phyloP scores from a whole-genome alignment of 2,329 filamentous ascomycete species.

The Botryotinia calthae region DNA sequence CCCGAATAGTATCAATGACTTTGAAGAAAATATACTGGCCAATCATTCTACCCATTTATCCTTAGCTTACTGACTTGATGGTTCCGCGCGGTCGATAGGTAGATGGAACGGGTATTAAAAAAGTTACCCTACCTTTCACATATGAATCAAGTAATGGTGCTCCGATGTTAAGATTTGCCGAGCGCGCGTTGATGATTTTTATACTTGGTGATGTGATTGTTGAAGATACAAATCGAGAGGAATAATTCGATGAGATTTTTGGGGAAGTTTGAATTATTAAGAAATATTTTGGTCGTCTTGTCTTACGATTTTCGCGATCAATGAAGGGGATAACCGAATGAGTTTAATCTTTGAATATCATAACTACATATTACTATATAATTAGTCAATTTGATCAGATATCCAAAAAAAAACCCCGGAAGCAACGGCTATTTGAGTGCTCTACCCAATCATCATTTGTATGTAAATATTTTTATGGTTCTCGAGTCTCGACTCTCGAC shows the following conservation, averaged over 20 bases:
- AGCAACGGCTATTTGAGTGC: neutral
- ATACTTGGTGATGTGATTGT: neutral
- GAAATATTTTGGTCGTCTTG: neutral
- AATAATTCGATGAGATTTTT: neutral
- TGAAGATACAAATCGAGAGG: neutral
- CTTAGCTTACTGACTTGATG: neutral
- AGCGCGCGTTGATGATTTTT: neutral
- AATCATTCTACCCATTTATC: neutral
- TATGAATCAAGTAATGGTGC: conserved; percentile 7
- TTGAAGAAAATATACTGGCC: neutral
- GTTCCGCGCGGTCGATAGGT: neutral
- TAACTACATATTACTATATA: neutral
- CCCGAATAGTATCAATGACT: neutral
- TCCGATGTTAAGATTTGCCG: conserved; percentile 9
- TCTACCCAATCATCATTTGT: neutral
- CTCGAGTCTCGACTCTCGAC: neutral
- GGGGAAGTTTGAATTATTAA: neutral
- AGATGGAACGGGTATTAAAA: neutral
- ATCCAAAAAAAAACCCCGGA: neutral
- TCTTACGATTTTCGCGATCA: neutral
- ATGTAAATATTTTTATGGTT: neutral
- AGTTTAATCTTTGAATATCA: neutral
- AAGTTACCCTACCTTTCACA: neutral
- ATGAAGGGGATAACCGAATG: conserved; percentile 1
- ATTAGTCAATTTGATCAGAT: neutral